Base-by-base conservation (phyloP, 2,329 filamentous ascomycete species). In the Ophiostoma tasmaniense region DNA sequence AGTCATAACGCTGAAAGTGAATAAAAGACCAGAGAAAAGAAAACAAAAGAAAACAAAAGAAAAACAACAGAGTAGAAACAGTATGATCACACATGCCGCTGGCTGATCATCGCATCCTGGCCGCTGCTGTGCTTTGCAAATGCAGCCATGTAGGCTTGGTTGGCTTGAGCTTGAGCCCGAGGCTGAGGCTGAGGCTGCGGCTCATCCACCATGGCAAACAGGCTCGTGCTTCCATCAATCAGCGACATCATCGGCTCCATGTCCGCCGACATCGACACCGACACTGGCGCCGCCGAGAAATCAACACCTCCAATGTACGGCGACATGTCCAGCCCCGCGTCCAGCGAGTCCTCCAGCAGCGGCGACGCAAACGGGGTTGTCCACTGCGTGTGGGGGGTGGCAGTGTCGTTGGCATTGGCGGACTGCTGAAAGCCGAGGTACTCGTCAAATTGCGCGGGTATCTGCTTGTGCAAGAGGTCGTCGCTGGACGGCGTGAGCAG, bases 91-190 rank as follows among this genome's bases (percentile, higher is more conserved):
- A 11, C 8, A 28, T 37, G 45, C 6, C 33, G 8, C 30, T 64
- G 61, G 33, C 61, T 64, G 61, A 64, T 64, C 61, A 64, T 64
- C 20, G 33, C 61, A 37, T 64, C 33, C 61, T 20, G 33, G 33
- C n/a, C n/a, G 33, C 20, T 64, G 33, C 61, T 64, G 61, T 66
- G 64, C 64, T 66, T 66, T 6, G 64, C 22, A 66, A 66, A 64
- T 3, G 61, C 61, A 13, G 61, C 30, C 61, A 64, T n/a, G 61
- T 64, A 37, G 30, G 33, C 25, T 30, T 64, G 59, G 1, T 35
- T 7, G 59, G 52, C 13, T 13, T 61, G 55, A 13, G 11, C 13
- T 8, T 35, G 59, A 6, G 25, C 5, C 17, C 22, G 59, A 17
- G 8, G 14, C 11, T 62, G 59, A 17, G 25, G 28, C 11, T 61